Base-by-base conservation (phyloP, 768 basidiomycete genomes). In the Dioszegia aurantiaca region DNA sequence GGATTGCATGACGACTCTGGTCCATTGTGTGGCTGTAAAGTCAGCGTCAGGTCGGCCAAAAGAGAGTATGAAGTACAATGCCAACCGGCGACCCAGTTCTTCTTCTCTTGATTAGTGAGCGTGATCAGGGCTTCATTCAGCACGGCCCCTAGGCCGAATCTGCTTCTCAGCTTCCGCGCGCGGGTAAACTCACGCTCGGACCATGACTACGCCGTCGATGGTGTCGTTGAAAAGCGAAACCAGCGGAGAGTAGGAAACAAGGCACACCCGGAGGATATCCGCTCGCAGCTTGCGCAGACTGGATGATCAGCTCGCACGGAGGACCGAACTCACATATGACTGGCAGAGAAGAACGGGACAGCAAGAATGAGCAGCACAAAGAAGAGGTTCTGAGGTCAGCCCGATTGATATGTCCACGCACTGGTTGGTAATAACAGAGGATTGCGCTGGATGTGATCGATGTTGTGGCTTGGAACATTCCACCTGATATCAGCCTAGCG, bases 161-260 rank as follows among this genome's bases (percentile, higher is more conserved):
- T 70, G 52, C 14, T 24, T 36, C 6, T 60, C 31, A 62, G 52
- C 31, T 10, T 12, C 9, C 24, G 16, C 28, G 2, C 27, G 28
- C 4, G 27, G 1, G 42, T 2, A 67, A 65, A 51, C 33, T 33
- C 33, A 70, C 68, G 70, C 70, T 60, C 73, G 55, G 36, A 69
- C 53, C 61, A 75, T 68, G 14, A 64, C 63, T 1, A 68, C 63
- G 1, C 63, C 65, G 19, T 69, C 67, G n/a, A 71, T 69, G 1
- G 67, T 58, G 48, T 75, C 73, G 47, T 70, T 61, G 58, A 69
- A 75, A 9, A 72, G 56, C 1, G 70, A 61, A 39, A 67, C 59
- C 0, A 72, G 40, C 3, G 73, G 70, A 10, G 65, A 65, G 2
- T 52, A 54, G 2, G 67, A 62, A 4, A 60, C 57, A 1, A 67